Percentiles rank a stretch among this genome's conserved stretches.
Conservation (phyloP, 2,329 filamentous ascomycete species). For the Ophiobolus disseminans region DNA sequence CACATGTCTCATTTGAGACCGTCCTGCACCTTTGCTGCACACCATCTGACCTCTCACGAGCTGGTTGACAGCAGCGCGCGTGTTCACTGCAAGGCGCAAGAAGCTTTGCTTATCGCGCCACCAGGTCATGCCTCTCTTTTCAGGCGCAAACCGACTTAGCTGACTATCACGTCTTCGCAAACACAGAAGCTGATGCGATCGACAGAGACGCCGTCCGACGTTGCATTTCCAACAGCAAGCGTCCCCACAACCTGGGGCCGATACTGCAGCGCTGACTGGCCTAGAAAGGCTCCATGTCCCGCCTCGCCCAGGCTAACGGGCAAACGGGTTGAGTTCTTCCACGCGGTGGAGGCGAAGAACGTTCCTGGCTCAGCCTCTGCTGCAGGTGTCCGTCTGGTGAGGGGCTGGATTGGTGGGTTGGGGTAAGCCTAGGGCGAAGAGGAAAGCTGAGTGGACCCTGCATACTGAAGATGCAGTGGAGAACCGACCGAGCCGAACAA, state of each 20-base stretch:
- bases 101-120: constrained; percentile 17
- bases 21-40: neutral
- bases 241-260: neutral
- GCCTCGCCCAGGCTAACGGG: constrained; percentile 4
- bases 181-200: constrained; percentile 3
- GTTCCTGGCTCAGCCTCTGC: constrained; percentile 11
- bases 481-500: constrained; percentile 16
- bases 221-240: neutral
- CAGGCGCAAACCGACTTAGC: no score
- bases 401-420: constrained; percentile 26
- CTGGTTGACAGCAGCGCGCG: constrained; percentile 1
- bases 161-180: neutral
- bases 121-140: constrained; percentile 6
- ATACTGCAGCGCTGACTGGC: neutral
- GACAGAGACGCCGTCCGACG: neutral
- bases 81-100: constrained; percentile 13
- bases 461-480: constrained; percentile 27
- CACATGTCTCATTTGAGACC: neutral
- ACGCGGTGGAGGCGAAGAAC: neutral
- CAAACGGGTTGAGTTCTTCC: neutral
- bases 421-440: neutral
- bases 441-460: constrained; percentile 27
- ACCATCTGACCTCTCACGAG: constrained; percentile 2
- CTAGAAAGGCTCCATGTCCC: neutral
- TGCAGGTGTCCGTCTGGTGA: constrained; percentile 7